Conservation (phyloP, 2,329 filamentous ascomycete species). For the Penicillium sp. region DNA sequence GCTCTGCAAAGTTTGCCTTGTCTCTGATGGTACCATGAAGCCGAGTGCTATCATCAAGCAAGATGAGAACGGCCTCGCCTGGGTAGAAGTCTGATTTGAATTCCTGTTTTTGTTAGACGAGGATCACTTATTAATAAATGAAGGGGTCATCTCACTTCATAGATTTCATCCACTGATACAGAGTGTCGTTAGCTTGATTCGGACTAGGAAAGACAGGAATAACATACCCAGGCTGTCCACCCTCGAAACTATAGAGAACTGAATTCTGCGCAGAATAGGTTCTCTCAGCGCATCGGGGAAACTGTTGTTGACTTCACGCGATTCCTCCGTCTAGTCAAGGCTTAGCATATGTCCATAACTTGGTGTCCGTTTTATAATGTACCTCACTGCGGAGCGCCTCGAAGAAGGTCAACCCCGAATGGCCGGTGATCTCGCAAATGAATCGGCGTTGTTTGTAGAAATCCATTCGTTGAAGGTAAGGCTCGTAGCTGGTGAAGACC, state of each 20-base stretch:
- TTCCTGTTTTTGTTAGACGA: conserved; percentile 43
- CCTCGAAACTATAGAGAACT: conserved; percentile 83
- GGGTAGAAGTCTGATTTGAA: conserved; percentile 91
- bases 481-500: conserved; percentile 83
- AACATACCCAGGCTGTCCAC: conserved; percentile 70
- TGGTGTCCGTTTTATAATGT: conserved; percentile 35
- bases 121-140: conserved; percentile 5
- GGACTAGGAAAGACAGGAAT: not conserved
- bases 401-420: conserved; percentile 87
- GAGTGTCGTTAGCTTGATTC: conserved; percentile 17
- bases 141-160: conserved; percentile 39
- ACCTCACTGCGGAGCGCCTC: conserved; percentile 91
- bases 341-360: conserved; percentile 6
- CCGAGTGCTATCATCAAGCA: conserved; percentile 65
- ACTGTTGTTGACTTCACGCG: conserved; percentile 81
- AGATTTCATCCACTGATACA: conserved; percentile 47
- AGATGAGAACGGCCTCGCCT: conserved; percentile 76
- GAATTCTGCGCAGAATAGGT: conserved; percentile 83
- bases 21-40: conserved; percentile 75
- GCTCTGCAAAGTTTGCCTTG: conserved; percentile 71
- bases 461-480: conserved; percentile 81
- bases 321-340: conserved; percentile 63
- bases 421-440: conserved; percentile 93
- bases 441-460: conserved; percentile 93
- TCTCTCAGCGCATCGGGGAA: conserved; percentile 91